Base-by-base conservation (phyloP, 2,329 filamentous ascomycete species). In the Cladobotryum mycophilum region DNA sequence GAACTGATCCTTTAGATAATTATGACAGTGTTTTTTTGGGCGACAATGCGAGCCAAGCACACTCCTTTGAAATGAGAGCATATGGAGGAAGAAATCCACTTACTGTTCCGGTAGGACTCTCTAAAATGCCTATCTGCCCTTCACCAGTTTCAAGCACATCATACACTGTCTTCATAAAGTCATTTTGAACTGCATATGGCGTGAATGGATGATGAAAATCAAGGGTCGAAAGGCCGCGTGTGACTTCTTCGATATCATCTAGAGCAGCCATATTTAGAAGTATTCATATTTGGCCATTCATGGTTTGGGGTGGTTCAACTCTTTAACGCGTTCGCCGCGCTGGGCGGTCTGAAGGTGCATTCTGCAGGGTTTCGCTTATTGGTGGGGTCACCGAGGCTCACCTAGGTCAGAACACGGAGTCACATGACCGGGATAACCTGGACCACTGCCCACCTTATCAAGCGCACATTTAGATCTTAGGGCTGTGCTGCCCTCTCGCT, bases 141-240 rank as follows among this genome's bases (percentile, higher is more conserved):
- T 86, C 67, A 4, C 80, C 79, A 20, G 62, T 62, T 58, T 95
- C 84, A 22, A 96, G 79, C 53, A 89, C 88, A 45, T 81, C 71
- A 64, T 95, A 96, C 5, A 93, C 78, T 1, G 86, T 80, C 58
- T 77, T 82, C 91, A 96, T 96, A 63, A 96, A 95, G 58, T 92
- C 75, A 41, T 85, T 76, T 62, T 96, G 91, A 41, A 96, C 93
- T 47, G 87, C 79, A 67, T 96, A 96, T 1, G 91, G 91, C 30
- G 82, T 81, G 65, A 85, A 96, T 0, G 91, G 91, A 64, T 96
- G 91, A 62, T 95, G 82, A 64, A 95, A 96, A 60, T 90, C 75
- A 36, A 76, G 62, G 3, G 67, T 67, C 15, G 61, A 59, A 15
- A 69, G 38, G 6, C 45, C 42, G 9, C 43, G 48, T 1, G 60